Evolutionary conservation across 139 green algal species (phyloP).

Genomic region (Asterochloris erici): DNA sequence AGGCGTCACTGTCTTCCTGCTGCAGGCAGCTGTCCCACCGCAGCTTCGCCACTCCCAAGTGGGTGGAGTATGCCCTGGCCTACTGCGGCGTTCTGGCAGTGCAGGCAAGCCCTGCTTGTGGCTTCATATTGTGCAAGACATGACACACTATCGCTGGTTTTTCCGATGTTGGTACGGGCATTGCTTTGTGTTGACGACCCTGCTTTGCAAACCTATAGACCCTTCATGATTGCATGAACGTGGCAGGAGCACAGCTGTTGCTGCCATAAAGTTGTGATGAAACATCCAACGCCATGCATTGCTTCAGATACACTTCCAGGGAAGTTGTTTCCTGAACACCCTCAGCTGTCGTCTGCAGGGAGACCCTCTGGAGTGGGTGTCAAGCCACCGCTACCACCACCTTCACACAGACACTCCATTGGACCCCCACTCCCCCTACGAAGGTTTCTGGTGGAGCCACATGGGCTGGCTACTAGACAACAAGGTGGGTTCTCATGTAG

Average conservation of each 20-base stretch:
- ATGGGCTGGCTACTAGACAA: slow-evolving; percentile 97
- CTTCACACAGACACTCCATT: slow-evolving; percentile 94
- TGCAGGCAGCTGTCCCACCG: slow-evolving; percentile 85
- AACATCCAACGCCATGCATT: no score
- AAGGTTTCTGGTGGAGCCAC: slow-evolving; percentile 98
- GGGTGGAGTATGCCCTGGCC: slow-evolving; percentile 96
- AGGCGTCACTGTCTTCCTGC: no score
- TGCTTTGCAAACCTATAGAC: no score
- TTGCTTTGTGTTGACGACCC: no score
- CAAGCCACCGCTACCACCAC: slow-evolving; percentile 92
- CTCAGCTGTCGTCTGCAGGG: slow-evolving; percentile 27
- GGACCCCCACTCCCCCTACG: slow-evolving; percentile 97
- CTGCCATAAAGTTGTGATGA: no score
- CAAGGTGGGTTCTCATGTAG: slow-evolving; percentile 39
- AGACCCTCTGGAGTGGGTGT: slow-evolving; percentile 92
- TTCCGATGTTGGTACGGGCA: no score
- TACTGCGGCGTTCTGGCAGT: slow-evolving; percentile 96
- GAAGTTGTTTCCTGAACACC: no score
- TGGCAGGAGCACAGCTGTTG: no score
- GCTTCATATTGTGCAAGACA: slow-evolving; percentile 18
- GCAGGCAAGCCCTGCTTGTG: background rate
- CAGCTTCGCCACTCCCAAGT: slow-evolving; percentile 92
- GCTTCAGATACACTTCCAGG: no score
- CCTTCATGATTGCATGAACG: no score
- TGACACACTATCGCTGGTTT: background rate